Base-by-base conservation (phyloP, 225 moss, liverwort and hornwort species). In the Thuidium tamariscinum region DNA sequence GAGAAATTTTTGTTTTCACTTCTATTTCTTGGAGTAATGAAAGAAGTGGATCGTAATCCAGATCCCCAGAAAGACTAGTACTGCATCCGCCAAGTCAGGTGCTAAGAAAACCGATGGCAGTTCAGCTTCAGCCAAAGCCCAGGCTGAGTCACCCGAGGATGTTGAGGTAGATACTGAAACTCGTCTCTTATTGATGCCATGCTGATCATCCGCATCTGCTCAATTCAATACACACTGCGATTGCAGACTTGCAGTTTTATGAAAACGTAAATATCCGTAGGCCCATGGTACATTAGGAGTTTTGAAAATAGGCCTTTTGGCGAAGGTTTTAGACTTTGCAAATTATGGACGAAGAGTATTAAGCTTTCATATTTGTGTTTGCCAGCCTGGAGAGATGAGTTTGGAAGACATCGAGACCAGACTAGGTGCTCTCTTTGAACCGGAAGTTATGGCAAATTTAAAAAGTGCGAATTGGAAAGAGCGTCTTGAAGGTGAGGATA, bases 391-490 rank as follows among this genome's bases (percentile, higher is more conserved):
- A 80, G 94, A 95, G 36, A 92, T 95, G 86, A 95, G 93, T 67
- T 90, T 93, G 79, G 98, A 98, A 92, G 98, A 95, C 55, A 91
- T 98, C 49, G 98, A 96, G 89, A 52, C 70, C 57, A 94, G 93
- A 90, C 87, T 96, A 39, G 91, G 91, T 56, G 84, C 78, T 74
- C 93, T 95, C 77, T 94, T 96, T 59, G 94, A 92, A 71, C 87
- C 89, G 34, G 95, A 98, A 83, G 91, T 98, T 68, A 89, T 96
- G 62, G 78, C 89, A 14, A 95, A 93, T 77, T 88, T 98, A 52
- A 96, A 94, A 84, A 98, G 98, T 89, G 87, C 93, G 59, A 92
- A 91, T 74, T 98, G 98, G 98, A 96, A 98, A 91, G 98, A 96
- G 81, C 93, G 98, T 82, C 94, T 98, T 55, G 98, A 98, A 89